Evolutionary conservation across 768 basidiomycete species (phyloP).

Genomic region (Leccinum imitatum): DNA sequence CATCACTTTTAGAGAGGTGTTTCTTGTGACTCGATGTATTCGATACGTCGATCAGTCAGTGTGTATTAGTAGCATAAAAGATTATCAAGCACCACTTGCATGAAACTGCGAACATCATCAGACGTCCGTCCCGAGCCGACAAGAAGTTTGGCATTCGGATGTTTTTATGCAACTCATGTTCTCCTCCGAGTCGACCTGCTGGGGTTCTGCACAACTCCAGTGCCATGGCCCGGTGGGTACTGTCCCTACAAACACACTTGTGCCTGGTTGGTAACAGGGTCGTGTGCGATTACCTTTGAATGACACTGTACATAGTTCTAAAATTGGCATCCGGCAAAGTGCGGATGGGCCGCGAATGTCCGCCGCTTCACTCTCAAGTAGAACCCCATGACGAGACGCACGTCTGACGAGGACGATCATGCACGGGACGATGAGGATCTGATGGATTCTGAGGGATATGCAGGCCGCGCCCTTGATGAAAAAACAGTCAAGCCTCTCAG

Average conservation of each 20-base stretch:
- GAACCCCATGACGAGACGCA: too few species aligned
- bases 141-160: not conserved
- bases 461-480: constrained; percentile 39
- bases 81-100: constrained; percentile 9
- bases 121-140: not conserved
- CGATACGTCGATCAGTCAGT: not conserved
- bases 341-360: too few species aligned
- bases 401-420: constrained; percentile 18
- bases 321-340: constrained; percentile 5
- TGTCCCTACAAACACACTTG: too few species aligned
- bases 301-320: not conserved
- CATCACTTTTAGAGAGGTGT: not conserved
- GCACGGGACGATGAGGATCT: constrained; percentile 22
- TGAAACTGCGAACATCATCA: not conserved
- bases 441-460: constrained; percentile 60
- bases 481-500: constrained; percentile 73
- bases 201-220: not conserved
- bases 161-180: not conserved
- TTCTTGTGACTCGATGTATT: not conserved
- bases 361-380: too few species aligned
- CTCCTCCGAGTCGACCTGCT: too few species aligned
- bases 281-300: not conserved
- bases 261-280: not conserved
- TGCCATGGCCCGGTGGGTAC: not conserved
- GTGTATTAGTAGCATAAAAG: constrained; percentile 5